Evolutionary conservation across 2,329 filamentous ascomycete species (phyloP), one percentile per base, ranked within the genome.

Genomic region (Teratosphaeria nubilosa): DNA sequence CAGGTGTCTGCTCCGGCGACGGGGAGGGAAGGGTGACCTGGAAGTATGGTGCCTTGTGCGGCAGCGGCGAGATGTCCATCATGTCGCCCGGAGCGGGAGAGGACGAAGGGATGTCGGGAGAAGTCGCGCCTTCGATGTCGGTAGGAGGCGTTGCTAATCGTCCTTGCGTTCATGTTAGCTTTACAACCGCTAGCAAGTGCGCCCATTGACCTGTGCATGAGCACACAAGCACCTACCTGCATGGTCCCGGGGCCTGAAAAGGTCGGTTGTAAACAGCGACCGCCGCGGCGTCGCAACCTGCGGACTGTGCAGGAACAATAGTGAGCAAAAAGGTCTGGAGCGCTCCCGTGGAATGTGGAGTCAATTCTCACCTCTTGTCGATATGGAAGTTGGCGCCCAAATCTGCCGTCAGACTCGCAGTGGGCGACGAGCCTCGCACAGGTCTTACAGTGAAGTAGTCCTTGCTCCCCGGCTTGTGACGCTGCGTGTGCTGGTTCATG

Each of bases 301-400:
- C 34, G 90, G 90, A 74, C 90, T 95, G 74, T n/a, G 25, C 41
- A 48, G 16, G 58, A 70, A 64, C 68, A 56, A 60, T 55, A 54
- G 58, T 63, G 69, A 64, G 69, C 65, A 72, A 41, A 50, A 41
- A 50, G 55, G 41, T 41, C 34, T 48, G 41, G 41, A 22, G 41
- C 56, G 27, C 30, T 62, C 63, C 27, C 65, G 66, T 66, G 65
- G 65, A 70, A 68, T 68, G 66, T 66, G 77, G 82, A 64, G 66
- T 34, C 25, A 34, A 10, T n/a, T 30, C 25, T 25, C 79, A 96
- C 92, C 91, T 96, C 70, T 87, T 90, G 75, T 96, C 91, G 72
- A 97, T 88, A 72, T 92, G 88, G 73, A 97, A 95, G 78, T 97
- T 99, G 72, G 96, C 91, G 59, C 91, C 96, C 67, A 97, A 81